These are phyloP conservation scores for Microbotryum saponariae DNA, from an alignment of 1,284 basidiomycete species.

Conservation along the genomic window DNA sequence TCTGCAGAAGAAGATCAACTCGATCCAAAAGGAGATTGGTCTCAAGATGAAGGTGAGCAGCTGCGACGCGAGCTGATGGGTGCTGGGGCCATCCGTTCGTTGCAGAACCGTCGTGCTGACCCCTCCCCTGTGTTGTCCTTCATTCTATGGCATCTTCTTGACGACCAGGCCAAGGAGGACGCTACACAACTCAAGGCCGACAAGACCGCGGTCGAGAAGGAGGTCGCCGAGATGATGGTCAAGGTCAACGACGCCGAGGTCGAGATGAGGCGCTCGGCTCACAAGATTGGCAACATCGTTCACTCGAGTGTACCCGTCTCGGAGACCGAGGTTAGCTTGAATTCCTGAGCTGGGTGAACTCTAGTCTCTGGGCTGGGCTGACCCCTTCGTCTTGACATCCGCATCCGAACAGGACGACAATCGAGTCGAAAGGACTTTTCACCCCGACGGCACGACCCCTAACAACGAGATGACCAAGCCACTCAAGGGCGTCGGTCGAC, in stretches of 20 bases:
- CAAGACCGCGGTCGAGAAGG: conserved; percentile 70
- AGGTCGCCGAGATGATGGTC: conserved; percentile 68
- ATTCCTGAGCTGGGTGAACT: too few species aligned
- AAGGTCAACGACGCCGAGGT: conserved; percentile 68
- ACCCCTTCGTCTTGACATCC: not conserved
- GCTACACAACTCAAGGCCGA: conserved; percentile 75
- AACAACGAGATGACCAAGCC: conserved; percentile 47
- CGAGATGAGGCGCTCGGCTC: conserved; percentile 70
- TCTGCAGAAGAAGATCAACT: conserved; percentile 75
- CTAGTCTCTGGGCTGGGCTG: not conserved
- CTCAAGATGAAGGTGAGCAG: conserved; percentile 77
- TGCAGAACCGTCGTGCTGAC: not conserved
- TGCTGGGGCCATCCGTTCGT: not conserved
- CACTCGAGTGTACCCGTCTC: conserved; percentile 79
- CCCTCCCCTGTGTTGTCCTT: not conserved
- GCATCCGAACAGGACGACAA: conserved; percentile 68
- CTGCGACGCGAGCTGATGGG: not conserved
- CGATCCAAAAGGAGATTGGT: conserved; percentile 86
- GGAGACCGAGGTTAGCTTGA: conserved; percentile 65
- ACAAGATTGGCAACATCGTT: conserved; percentile 85
- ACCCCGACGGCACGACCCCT: conserved; percentile 67
- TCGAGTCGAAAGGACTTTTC: conserved; percentile 64
- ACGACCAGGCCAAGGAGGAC: conserved; percentile 69
- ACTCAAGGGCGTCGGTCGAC: conserved; percentile 46
- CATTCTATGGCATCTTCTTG: not conserved